phyloP scores from a whole-genome alignment of 129 eudicot genomes.

The Dittrichia graveolens region DNA sequence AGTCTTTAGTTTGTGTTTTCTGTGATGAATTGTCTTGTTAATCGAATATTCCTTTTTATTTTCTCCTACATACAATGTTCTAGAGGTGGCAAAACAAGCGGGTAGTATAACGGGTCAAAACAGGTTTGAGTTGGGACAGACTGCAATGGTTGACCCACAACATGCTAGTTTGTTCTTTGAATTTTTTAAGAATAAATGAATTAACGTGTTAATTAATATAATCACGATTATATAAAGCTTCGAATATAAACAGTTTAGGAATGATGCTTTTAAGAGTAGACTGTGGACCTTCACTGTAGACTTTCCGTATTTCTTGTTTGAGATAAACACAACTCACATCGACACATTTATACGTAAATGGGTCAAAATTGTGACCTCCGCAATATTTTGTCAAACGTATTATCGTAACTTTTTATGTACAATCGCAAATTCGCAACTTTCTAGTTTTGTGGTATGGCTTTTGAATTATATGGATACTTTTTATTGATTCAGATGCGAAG shows the following conservation, averaged over 20 bases:
- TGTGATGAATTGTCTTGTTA: neutral
- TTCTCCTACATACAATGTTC: neutral
- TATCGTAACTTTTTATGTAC: neutral
- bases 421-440: neutral
- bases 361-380: neutral
- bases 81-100: neutral
- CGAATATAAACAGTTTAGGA: neutral
- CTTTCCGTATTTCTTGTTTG: neutral
- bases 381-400: neutral
- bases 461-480: neutral
- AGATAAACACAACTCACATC: constrained; percentile 5
- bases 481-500: constrained; percentile 82
- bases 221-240: neutral
- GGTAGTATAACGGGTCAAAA: neutral
- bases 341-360: neutral
- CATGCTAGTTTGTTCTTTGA: neutral
- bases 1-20: neutral
- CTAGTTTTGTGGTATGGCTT: neutral
- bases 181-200: neutral
- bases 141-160: neutral
- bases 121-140: neutral
- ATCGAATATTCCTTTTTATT: neutral
- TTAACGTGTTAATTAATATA: neutral
- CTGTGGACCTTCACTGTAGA: neutral
- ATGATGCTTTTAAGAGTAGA: neutral